Percentiles rank a stretch among this genome's conserved stretches.
phyloP scores from a whole-genome alignment of 768 basidiomycete species.

The Hydnomerulius pinastri region DNA sequence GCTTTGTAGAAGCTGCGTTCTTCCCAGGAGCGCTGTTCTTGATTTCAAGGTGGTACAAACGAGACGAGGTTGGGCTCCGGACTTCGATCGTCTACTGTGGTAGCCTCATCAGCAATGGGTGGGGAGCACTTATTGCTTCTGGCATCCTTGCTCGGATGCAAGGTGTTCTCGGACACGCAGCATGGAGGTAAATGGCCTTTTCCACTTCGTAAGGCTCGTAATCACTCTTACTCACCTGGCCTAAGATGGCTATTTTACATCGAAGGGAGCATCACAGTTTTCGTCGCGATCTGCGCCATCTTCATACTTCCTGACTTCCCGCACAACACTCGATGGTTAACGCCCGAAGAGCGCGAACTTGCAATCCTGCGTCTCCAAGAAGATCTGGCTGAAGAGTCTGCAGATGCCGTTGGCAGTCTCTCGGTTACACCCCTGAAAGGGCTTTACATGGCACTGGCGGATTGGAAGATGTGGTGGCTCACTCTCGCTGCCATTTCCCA shows the following conservation, averaged over 20 bases:
- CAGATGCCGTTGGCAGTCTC: constrained; percentile 13
- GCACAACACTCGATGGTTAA: constrained; percentile 31
- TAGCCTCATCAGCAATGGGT: constrained; percentile 46
- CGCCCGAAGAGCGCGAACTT: constrained; percentile 30
- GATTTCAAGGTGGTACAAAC: constrained; percentile 42
- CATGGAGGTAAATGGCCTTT: constrained; percentile 40
- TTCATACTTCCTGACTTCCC: constrained; percentile 43
- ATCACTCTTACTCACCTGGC: neutral
- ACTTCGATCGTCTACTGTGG: constrained; percentile 38
- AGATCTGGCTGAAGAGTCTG: constrained; percentile 23
- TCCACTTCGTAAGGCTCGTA: neutral
- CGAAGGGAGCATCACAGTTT: constrained; percentile 33
- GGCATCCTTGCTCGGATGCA: constrained; percentile 46
- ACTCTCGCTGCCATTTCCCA: constrained; percentile 19
- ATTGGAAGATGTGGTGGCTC: constrained; percentile 45
- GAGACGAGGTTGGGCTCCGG: constrained; percentile 39
- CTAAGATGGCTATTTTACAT: constrained; percentile 26
- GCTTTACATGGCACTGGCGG: constrained; percentile 37
- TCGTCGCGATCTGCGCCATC: constrained; percentile 35
- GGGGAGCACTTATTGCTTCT: constrained; percentile 46
- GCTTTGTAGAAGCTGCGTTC: constrained; percentile 37
- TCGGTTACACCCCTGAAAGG: constrained; percentile 27
- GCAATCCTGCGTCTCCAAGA: constrained; percentile 33
- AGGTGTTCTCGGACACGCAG: constrained; percentile 38
- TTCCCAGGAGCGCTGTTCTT: constrained; percentile 33